These are phyloP conservation scores for Lanmaoa pseudosensibilis DNA, from an alignment of 768 basidiomycete species.

Conservation along the genomic window DNA sequence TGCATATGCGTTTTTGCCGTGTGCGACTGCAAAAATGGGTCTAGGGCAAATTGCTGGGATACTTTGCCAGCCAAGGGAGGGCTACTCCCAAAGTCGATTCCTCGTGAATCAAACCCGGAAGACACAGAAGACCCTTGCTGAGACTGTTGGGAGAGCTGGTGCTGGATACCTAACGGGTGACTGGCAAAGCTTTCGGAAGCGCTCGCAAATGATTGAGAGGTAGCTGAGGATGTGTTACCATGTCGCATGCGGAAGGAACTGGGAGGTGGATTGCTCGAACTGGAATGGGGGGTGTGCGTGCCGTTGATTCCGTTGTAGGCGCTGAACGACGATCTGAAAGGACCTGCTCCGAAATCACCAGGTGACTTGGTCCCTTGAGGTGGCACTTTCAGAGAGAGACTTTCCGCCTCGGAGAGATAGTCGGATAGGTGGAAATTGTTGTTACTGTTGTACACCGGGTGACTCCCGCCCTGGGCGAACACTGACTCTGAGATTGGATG, in stretches of 20 bases:
- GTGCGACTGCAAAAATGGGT: constrained; percentile 36
- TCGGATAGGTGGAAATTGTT: constrained; percentile 36
- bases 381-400: constrained; percentile 33
- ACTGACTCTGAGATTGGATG: constrained; percentile 28
- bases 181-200: constrained; percentile 26
- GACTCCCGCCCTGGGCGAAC: constrained; percentile 34
- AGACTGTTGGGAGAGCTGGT: constrained; percentile 36
- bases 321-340: constrained; percentile 39
- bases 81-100: constrained; percentile 36
- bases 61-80: constrained; percentile 27
- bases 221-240: constrained; percentile 26
- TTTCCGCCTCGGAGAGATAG: constrained; percentile 35
- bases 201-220: constrained; percentile 27
- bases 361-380: constrained; percentile 29
- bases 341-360: constrained; percentile 37
- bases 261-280: constrained; percentile 33
- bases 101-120: constrained; percentile 28
- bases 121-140: constrained; percentile 30
- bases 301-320: constrained; percentile 31
- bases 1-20: constrained; percentile 32
- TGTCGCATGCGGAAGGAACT: constrained; percentile 40
- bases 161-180: constrained; percentile 34
- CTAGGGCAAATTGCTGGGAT: constrained; percentile 34
- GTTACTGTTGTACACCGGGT: constrained; percentile 44
- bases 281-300: constrained; percentile 21